Percentiles rank a stretch among this genome's conserved stretches.
phyloP scores from a whole-genome alignment of 2,329 filamentous ascomycete species.

The Colletotrichum shisoi region DNA sequence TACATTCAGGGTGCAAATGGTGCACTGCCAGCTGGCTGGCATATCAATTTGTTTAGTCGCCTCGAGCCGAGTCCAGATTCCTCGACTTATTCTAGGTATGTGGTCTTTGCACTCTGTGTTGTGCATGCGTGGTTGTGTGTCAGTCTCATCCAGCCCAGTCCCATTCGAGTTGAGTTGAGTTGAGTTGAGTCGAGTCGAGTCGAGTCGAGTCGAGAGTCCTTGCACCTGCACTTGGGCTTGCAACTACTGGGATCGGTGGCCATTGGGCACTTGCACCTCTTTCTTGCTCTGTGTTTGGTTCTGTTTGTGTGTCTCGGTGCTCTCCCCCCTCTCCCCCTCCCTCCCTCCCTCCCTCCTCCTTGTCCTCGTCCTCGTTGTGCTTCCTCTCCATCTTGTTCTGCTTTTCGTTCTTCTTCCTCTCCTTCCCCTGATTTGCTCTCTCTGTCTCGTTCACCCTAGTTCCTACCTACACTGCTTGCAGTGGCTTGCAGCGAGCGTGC shows the following conservation, averaged over 20 bases:
- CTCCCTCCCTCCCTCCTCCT: background rate
- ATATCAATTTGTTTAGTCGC: background rate
- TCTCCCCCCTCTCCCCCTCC: background rate
- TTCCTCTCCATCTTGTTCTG: background rate
- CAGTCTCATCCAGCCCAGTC: background rate
- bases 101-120: background rate
- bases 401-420: background rate
- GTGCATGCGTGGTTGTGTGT: background rate
- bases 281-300: background rate
- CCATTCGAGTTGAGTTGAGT: background rate
- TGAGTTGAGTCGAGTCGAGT: background rate
- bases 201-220: background rate
- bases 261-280: constrained; percentile 1
- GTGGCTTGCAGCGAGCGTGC: background rate
- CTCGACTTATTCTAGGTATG: background rate
- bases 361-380: background rate
- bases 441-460: background rate
- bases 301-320: background rate
- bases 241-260: background rate
- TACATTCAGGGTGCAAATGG: background rate
- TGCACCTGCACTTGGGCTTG: background rate
- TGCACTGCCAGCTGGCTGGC: background rate
- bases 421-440: background rate
- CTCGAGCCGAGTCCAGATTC: background rate
- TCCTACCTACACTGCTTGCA: constrained; percentile 1